Evolutionary conservation across 495 filamentous ascomycete species (phyloP).

Genomic region (Penicillium salamii): DNA sequence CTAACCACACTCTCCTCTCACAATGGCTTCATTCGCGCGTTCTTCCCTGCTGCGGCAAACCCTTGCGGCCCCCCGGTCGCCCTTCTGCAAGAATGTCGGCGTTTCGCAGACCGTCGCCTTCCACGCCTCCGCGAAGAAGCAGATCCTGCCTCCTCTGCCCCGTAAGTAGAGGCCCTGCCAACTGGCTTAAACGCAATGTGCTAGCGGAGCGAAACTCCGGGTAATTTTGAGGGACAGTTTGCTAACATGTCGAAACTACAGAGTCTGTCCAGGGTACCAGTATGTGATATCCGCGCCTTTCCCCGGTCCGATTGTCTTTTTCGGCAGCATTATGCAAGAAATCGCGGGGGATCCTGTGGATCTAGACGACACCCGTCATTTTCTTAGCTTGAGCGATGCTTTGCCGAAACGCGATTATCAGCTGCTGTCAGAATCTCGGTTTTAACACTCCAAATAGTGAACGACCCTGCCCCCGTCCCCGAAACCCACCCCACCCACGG

Average conservation of each 20-base stretch:
- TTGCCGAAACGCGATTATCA: background rate
- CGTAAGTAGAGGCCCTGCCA: conserved; percentile 49
- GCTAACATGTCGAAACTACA: conserved; percentile 39
- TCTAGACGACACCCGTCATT: background rate
- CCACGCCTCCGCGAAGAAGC: conserved; percentile 65
- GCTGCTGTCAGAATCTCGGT: background rate
- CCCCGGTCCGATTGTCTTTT: conserved; percentile 3
- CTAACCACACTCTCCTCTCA: conserved; percentile 23
- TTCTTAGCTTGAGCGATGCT: background rate
- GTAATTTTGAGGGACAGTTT: background rate
- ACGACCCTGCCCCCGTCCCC: conserved; percentile 82
- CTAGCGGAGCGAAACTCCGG: background rate
- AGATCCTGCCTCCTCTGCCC: conserved; percentile 65
- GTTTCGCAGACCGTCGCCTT: conserved; percentile 60
- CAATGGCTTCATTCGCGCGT: conserved; percentile 47
- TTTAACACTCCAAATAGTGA: conserved; percentile 52
- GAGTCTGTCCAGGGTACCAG: conserved; percentile 76
- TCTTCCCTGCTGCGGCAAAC: conserved; percentile 38
- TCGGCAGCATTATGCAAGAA: background rate
- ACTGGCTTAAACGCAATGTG: background rate
- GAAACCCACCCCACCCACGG: conserved; percentile 70
- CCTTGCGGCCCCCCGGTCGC: conserved; percentile 38
- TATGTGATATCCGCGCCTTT: conserved; percentile 42
- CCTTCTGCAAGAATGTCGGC: conserved; percentile 38
- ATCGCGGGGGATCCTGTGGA: background rate